A percentile compares a stretch with the other conserved stretches of the same genome.
Conservation (phyloP, 2,329 filamentous ascomycete genomes). For the Metarhizium humberi region DNA sequence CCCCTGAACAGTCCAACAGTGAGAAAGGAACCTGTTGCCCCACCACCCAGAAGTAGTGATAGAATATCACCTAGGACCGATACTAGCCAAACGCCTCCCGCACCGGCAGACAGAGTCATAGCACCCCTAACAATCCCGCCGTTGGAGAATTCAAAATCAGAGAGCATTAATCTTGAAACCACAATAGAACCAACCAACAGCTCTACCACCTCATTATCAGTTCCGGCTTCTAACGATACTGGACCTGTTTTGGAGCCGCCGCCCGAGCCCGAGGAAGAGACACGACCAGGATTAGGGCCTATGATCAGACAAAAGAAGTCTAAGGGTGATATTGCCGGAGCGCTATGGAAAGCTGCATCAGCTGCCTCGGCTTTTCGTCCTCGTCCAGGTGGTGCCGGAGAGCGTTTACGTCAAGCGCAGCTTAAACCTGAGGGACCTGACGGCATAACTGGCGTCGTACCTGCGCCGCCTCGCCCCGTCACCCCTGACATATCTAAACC, state of each 20-base stretch:
- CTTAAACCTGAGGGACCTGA: constrained; percentile 62
- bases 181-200: constrained; percentile 5
- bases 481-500: constrained; percentile 20
- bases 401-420: constrained; percentile 59
- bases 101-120: constrained; percentile 13
- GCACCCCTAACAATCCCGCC: constrained; percentile 3
- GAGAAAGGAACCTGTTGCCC: constrained; percentile 35
- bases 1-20: constrained; percentile 43
- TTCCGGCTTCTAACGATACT: constrained; percentile 19
- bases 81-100: constrained; percentile 12
- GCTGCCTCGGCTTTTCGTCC: constrained; percentile 64
- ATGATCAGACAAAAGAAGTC: constrained; percentile 81
- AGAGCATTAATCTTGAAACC: constrained; percentile 6
- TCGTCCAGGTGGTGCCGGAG: constrained; percentile 75
- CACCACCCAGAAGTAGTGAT: constrained; percentile 42
- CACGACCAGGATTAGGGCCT: constrained; percentile 70
- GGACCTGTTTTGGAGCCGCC: constrained; percentile 13
- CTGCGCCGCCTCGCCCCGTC: constrained; percentile 54
- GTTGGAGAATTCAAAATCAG: constrained; percentile 6
- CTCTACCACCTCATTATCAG: constrained; percentile 15
- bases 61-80: constrained; percentile 38
- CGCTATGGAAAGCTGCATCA: constrained; percentile 65
- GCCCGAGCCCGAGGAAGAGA: constrained; percentile 24
- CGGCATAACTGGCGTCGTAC: constrained; percentile 82
- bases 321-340: constrained; percentile 62